These are phyloP conservation scores for Eleusine coracana DNA, from an alignment of 176 grass and related monocot species.

Conservation along the genomic window DNA sequence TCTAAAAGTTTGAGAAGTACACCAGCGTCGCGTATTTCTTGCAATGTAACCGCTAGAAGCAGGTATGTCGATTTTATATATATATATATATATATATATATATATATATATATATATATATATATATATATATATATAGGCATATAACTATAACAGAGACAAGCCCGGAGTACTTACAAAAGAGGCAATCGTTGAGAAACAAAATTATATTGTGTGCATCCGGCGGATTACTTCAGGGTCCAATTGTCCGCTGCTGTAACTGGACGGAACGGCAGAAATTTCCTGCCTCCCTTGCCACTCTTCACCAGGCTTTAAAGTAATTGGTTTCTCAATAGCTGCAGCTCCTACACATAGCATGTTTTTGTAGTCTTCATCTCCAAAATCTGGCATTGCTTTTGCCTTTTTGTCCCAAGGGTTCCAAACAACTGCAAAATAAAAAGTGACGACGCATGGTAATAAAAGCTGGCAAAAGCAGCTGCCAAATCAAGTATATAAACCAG, in stretches of 20 bases:
- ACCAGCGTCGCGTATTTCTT: background rate
- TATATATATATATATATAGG: too few species aligned
- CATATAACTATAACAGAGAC: background rate
- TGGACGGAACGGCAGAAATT: constrained; percentile 70
- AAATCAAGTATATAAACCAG: background rate
- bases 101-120: too few species aligned
- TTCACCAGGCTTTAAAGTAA: constrained; percentile 70
- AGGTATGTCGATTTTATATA: too few species aligned
- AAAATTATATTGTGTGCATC: constrained; percentile 27
- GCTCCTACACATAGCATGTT: constrained; percentile 72
- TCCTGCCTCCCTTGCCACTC: constrained; percentile 77
- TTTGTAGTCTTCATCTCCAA: constrained; percentile 69
- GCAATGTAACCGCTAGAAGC: background rate
- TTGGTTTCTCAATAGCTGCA: constrained; percentile 62
- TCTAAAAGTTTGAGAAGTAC: background rate
- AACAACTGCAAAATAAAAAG: constrained; percentile 49
- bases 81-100: too few species aligned
- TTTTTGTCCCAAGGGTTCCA: constrained; percentile 91
- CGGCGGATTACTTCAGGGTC: constrained; percentile 54
- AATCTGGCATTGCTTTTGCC: constrained; percentile 69
- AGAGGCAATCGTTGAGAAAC: background rate
- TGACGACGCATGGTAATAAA: background rate
- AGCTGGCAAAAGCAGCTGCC: constrained; percentile 6
- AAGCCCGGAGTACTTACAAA: constrained; percentile 21
- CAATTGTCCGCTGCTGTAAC: constrained; percentile 64